These are phyloP conservation scores for Botrytis pseudocinerea DNA, from an alignment of 2,329 filamentous ascomycete genomes.

Conservation along the genomic window DNA sequence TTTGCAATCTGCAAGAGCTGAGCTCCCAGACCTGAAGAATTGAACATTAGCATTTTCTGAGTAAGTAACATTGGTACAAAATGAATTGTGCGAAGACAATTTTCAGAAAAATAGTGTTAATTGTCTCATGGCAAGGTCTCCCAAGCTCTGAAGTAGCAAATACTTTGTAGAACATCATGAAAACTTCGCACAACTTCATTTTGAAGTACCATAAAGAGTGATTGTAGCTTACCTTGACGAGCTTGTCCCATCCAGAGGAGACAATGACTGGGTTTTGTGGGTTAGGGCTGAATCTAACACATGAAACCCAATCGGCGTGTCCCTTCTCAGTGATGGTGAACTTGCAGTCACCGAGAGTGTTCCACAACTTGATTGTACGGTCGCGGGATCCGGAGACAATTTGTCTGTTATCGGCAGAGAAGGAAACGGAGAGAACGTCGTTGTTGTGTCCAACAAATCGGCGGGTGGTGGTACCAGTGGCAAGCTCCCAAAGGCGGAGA, in stretches of 20 bases:
- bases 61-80: conserved; percentile 21
- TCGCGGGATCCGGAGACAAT: conserved; percentile 99
- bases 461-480: conserved; percentile 93
- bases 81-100: conserved; percentile 31
- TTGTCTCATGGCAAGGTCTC: conserved; percentile 91
- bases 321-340: conserved; percentile 99
- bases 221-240: conserved; percentile 85
- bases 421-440: conserved; percentile 98
- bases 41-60: conserved; percentile 30
- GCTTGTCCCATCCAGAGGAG: conserved; percentile 98
- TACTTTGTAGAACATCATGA: conserved; percentile 98
- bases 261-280: conserved; percentile 99
- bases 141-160: conserved; percentile 99
- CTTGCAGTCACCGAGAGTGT: conserved; percentile 99
- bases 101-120: conserved; percentile 88
- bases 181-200: conserved; percentile 44
- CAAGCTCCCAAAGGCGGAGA: conserved; percentile 98
- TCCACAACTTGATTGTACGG: conserved; percentile 99
- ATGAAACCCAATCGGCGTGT: conserved; percentile 99
- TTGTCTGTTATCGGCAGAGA: conserved; percentile 99
- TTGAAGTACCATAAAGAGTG: conserved; percentile 27
- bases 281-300: conserved; percentile 99
- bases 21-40: conserved; percentile 90
- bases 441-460: conserved; percentile 99
- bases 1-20: conserved; percentile 98